A percentile compares a stretch with the other conserved stretches of the same genome.
Evolutionary conservation across 495 filamentous ascomycete genomes (phyloP).

Genomic region (Neurospora tetraspora): DNA sequence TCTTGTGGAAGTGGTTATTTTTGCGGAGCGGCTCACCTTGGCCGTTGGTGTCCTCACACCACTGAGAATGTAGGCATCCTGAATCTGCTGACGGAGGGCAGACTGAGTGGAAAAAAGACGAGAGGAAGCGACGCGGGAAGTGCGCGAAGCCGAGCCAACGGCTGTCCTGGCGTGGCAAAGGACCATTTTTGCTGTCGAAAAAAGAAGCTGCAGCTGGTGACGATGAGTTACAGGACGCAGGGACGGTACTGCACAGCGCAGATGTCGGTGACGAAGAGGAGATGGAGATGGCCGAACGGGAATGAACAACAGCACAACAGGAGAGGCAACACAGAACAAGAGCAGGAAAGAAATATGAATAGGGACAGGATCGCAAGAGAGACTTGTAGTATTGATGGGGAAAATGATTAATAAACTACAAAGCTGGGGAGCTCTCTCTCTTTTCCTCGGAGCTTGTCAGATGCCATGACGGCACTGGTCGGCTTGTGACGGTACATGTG

Average conservation of each 20-base stretch:
- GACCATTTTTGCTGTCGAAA: not conserved
- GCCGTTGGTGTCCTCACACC: constrained; percentile 80
- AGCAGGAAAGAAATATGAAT: not conserved
- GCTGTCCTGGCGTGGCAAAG: not conserved
- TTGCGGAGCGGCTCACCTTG: constrained; percentile 45
- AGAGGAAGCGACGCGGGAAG: constrained; percentile 18
- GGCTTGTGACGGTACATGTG: constrained; percentile 26
- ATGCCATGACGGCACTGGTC: constrained; percentile 15
- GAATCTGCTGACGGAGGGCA: constrained; percentile 54
- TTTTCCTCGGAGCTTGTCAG: not conserved
- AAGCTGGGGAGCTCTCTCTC: not conserved
- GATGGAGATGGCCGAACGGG: not conserved
- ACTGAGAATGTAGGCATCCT: constrained; percentile 85
- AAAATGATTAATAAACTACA: not conserved
- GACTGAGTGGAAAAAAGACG: constrained; percentile 60
- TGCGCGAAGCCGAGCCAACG: not conserved
- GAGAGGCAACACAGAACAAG: not conserved
- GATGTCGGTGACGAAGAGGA: not conserved
- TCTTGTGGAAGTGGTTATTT: not conserved
- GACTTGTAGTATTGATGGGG: not conserved
- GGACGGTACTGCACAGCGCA: not conserved
- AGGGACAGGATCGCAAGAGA: not conserved
- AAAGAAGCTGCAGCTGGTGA: not conserved
- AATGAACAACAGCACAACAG: not conserved
- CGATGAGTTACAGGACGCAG: not conserved